Percentiles rank a stretch among this genome's conserved stretches.
These are phyloP conservation scores for Gillenia trifoliata DNA, from an alignment of 306 rosid species.

Conservation along the genomic window DNA sequence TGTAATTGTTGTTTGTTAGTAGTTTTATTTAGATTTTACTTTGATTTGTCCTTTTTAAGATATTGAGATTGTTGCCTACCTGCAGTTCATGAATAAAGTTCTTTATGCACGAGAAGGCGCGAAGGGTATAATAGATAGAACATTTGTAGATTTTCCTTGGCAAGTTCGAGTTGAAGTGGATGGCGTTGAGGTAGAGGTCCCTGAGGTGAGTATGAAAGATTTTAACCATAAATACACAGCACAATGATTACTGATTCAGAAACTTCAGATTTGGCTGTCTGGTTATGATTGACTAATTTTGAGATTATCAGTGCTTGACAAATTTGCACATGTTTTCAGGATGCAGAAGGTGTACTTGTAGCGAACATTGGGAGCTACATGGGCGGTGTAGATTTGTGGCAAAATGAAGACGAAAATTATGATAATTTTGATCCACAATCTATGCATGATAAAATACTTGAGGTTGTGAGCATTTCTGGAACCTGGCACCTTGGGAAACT, in stretches of 20 bases:
- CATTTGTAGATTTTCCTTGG: conserved; percentile 92
- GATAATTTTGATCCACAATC: conserved; percentile 96
- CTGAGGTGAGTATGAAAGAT: conserved; percentile 62
- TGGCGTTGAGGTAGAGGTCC: conserved; percentile 97
- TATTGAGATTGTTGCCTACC: background rate
- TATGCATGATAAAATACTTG: conserved; percentile 95
- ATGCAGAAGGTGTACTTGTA: conserved; percentile 98
- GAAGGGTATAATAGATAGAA: conserved; percentile 88
- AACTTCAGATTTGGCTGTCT: background rate
- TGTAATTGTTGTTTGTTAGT: background rate
- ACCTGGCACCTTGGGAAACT: conserved; percentile 99
- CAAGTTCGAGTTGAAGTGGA: conserved; percentile 90
- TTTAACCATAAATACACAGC: background rate
- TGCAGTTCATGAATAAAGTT: conserved; percentile 99
- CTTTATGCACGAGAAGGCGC: conserved; percentile 99
- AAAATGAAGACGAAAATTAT: conserved; percentile 87
- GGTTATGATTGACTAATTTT: background rate
- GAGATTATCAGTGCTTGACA: background rate
- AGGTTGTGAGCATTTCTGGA: conserved; percentile 98
- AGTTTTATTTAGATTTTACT: background rate
- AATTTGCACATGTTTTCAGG: conserved; percentile 43
- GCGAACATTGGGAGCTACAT: conserved; percentile 99
- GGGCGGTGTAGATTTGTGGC: conserved; percentile 99
- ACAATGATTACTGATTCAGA: background rate
- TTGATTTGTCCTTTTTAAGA: background rate